phyloP scores from a whole-genome alignment of 176 grass and related monocot species.

The Aegilops longissima region DNA sequence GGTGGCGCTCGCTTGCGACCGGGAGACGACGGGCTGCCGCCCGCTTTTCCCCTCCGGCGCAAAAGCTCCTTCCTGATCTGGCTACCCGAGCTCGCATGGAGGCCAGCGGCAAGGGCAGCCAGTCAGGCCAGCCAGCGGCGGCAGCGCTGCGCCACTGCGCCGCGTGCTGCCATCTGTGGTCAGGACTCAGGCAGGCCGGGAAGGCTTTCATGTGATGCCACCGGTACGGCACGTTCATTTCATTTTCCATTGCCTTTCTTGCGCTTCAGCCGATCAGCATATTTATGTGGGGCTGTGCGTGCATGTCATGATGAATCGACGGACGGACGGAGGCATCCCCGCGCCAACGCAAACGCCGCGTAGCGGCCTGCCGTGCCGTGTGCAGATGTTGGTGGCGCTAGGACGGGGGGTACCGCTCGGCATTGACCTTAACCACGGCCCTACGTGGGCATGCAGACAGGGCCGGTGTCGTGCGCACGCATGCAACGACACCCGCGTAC shows the following conservation, averaged over 20 bases:
- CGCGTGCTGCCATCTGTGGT: background rate
- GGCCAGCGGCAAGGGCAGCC: background rate
- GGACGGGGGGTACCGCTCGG: background rate
- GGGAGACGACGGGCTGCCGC: background rate
- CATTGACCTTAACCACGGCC: slow-evolving; percentile 5
- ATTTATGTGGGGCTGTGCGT: background rate
- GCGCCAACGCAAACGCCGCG: background rate
- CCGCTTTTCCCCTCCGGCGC: slow-evolving; percentile 5
- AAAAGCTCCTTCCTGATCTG: slow-evolving; percentile 20
- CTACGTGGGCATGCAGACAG: background rate
- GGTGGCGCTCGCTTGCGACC: background rate
- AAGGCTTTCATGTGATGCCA: no score
- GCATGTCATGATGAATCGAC: background rate
- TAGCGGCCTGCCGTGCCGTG: no score
- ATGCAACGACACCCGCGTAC: background rate
- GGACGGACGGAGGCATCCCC: background rate
- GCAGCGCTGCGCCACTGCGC: background rate
- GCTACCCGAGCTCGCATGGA: background rate
- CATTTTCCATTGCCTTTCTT: no score
- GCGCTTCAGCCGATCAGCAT: background rate
- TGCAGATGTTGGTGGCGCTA: background rate
- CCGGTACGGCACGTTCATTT: no score
- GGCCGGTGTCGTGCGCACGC: background rate
- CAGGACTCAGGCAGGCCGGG: no score
- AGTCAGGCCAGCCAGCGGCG: background rate